These are phyloP conservation scores for Rosa rugosa DNA, from an alignment of 306 rosid species.

Conservation along the genomic window DNA sequence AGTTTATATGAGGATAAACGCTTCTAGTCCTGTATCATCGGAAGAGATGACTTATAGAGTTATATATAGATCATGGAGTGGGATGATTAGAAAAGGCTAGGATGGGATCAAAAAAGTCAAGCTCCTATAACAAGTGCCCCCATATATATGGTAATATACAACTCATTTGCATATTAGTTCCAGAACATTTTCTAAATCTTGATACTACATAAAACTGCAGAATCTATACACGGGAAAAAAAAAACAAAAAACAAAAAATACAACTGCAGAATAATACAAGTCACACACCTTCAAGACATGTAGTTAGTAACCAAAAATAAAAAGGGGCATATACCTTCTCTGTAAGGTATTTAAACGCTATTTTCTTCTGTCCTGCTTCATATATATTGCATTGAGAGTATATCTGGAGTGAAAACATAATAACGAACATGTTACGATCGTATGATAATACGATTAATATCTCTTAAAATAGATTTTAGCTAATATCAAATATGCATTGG, in stretches of 20 bases:
- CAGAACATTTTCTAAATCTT: not conserved
- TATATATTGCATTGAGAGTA: constrained; percentile 88
- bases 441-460: not conserved
- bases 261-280: not conserved
- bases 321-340: constrained; percentile 65
- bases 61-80: not conserved
- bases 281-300: not conserved
- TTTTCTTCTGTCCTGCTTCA: constrained; percentile 92
- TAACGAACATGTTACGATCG: not conserved
- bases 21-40: not conserved
- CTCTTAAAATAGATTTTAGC: not conserved
- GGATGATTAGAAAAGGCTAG: not conserved
- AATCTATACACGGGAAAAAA: not conserved
- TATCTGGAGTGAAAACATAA: constrained; percentile 50
- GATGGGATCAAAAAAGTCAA: not conserved
- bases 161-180: not conserved
- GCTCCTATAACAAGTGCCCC: not conserved
- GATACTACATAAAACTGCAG: not conserved
- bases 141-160: not conserved
- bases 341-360: constrained; percentile 74
- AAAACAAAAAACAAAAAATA: not conserved
- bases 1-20: not conserved
- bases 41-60: not conserved
- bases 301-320: not conserved
- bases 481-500: constrained; percentile 1